Evolutionary conservation across 2,329 filamentous ascomycete species (phyloP), one percentile per base, ranked within the genome.

Genomic region (Amphichorda felina): DNA sequence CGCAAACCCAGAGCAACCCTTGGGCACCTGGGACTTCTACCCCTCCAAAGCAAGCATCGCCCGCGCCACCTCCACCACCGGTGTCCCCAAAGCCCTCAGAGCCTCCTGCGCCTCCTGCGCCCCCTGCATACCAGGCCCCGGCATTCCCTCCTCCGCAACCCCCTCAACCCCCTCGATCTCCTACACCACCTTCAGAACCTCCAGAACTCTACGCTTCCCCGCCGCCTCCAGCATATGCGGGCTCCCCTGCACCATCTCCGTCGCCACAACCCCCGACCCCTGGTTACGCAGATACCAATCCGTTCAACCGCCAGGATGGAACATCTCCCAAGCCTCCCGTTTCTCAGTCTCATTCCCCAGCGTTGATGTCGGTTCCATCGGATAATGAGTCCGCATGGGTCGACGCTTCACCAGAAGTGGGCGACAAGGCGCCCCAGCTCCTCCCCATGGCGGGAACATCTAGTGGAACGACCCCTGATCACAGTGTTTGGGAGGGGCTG

Each of bases 401-500:
- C 59, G 55, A 54, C 11, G 57, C 63, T 5, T 45, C 50, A 10
- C 43, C 47, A 3, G 43, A 48, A 11, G 44, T 53, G 18, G 46
- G 48, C 17, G 37, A 29, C 8, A 39, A 48, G 16, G 39, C 49
- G 11, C 33, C 47, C 3, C 37, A 40, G 8, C 35, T 49, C 9
- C 32, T 46, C 15, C 45, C 49, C 2, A 42, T 3, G 46, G 53
- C 39, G 41, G 47, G 30, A 43, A 53, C 52, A 16, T 44, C 54
- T 1, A 45, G 43, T 16, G 58, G 63, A 30, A 46, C 60, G 3
- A 43, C 57, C 4, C 58, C 59, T 5, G 64, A 69, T 26, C 55
- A 58, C 14, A 3, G 54, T 40, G 63, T 62, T 0, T 73, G 70
- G 70, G 65, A 70, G 35, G 68, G 70, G 26, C 36, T 66, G 10